These are phyloP conservation scores for Nemania bipapillata DNA, from an alignment of 2,329 filamentous ascomycete species.

Conservation along the genomic window DNA sequence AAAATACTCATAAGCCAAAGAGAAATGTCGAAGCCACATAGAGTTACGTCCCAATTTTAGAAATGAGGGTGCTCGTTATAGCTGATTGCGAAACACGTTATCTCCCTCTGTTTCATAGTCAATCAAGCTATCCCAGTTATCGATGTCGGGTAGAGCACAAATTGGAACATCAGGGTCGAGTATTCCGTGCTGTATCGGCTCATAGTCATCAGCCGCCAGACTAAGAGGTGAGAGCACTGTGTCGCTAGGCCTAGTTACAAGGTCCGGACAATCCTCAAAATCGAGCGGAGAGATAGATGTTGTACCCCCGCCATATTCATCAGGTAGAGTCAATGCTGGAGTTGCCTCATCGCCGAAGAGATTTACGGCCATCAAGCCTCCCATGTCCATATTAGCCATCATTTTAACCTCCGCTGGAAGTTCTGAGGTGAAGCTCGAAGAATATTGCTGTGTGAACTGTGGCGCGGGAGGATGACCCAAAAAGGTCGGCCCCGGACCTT, in stretches of 20 bases:
- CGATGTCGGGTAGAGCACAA: constrained; percentile 19
- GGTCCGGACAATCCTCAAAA: constrained; percentile 4
- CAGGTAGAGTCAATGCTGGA: constrained; percentile 40
- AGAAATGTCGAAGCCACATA: not conserved
- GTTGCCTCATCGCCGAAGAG: constrained; percentile 44
- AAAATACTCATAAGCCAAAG: not conserved
- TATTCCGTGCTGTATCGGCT: no score
- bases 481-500: constrained; percentile 47
- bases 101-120: constrained; percentile 50
- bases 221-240: constrained; percentile 39
- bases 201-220: no score
- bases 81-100: not conserved
- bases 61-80: no score
- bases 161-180: constrained; percentile 43
- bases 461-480: constrained; percentile 43
- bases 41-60: not conserved
- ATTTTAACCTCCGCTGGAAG: constrained; percentile 58
- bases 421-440: constrained; percentile 57
- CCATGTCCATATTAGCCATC: constrained; percentile 53
- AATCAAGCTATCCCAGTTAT: constrained; percentile 40
- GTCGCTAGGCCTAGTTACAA: constrained; percentile 22
- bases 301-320: constrained; percentile 34
- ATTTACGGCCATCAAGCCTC: constrained; percentile 47
- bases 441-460: constrained; percentile 44
- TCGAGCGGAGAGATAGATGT: constrained; percentile 12